Percentiles rank a stretch among this genome's conserved stretches.
Evolutionary conservation across 73 alveolate species (phyloP).

Genomic region (Paramecium pentaurelia): DNA sequence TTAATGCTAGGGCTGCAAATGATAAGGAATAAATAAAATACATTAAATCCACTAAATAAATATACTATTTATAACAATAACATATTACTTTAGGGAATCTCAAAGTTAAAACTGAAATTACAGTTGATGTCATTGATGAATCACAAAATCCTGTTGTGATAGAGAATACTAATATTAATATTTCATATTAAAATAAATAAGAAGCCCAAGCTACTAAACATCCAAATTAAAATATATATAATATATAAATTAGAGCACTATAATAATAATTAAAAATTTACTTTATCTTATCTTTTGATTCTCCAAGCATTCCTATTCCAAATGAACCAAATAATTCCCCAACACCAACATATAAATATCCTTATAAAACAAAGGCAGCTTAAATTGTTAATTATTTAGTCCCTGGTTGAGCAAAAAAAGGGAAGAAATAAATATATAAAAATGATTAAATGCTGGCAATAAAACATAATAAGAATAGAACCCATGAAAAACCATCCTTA

Average conservation of each 20-base stretch:
- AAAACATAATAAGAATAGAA: neutral
- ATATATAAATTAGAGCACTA: neutral
- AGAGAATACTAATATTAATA: neutral
- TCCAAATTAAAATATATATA: neutral
- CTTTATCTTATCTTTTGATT: neutral
- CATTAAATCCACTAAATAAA: slow-evolving; percentile 26
- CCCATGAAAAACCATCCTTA: neutral
- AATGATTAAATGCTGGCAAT: neutral
- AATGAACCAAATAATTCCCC: slow-evolving; percentile 9
- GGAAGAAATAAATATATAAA: neutral
- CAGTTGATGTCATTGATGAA: neutral
- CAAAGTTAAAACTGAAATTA: neutral
- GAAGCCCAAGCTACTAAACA: neutral
- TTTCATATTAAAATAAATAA: neutral
- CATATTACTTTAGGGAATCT: neutral
- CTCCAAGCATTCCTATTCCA: slow-evolving; percentile 17
- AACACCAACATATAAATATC: slow-evolving; percentile 20
- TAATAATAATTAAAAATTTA: neutral
- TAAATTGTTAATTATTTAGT: neutral
- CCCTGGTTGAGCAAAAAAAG: neutral
- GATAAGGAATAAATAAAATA: neutral
- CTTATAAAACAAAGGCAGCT: neutral
- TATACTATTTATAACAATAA: neutral
- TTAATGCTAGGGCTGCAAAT: neutral
- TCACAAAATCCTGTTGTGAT: neutral